Evolutionary conservation across 768 basidiomycete species (phyloP), one percentile per base, ranked within the genome.

Genomic region (Termitomyces eurrhizus): DNA sequence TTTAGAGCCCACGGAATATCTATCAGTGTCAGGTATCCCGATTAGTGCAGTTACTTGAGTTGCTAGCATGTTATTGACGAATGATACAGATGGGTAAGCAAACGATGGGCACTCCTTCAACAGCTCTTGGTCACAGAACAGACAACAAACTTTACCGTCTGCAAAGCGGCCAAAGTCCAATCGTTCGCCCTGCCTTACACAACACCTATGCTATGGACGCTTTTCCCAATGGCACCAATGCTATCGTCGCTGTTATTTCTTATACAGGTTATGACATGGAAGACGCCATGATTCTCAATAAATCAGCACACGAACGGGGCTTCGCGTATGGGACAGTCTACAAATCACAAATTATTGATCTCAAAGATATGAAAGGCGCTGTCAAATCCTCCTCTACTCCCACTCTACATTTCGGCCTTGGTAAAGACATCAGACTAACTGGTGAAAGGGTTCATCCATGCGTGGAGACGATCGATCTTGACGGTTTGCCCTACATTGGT

Each of bases 221-320:
- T 36, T 99, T 95, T 83, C 97, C 97, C 1, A 98, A 95, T 67
- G 97, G 97, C 16, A 98, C 91, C 49, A 99, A 99, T 73, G 97
- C 97, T 21, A 80, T 99, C 61, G 97, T 99, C 52, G 97, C 97
- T n/a, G 97, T 99, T 69, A 98, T 99, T 67, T 99, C 97, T 0
- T 99, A 99, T 71, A 99, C 97, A 4, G 97, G 97, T 4, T 99
- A 99, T 74, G 97, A 99, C 73, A 99, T 99, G 97, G 97, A 99
- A 77, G 97, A 99, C 68, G 97, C 97, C 65, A 99, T 99, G 97
- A 99, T 99, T 66, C 78, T 99, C 55, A 99, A 99, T 75, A 99
- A 99, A 76, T 98, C 95, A 1, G 90, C 94, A 3, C 95, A 99
- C 70, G 97, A 99, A 75, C 89, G 97, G 36, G 97, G 97, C 0